phyloP scores from a whole-genome alignment of 768 basidiomycete genomes.

The Trichaptum fuscoviolaceum region DNA sequence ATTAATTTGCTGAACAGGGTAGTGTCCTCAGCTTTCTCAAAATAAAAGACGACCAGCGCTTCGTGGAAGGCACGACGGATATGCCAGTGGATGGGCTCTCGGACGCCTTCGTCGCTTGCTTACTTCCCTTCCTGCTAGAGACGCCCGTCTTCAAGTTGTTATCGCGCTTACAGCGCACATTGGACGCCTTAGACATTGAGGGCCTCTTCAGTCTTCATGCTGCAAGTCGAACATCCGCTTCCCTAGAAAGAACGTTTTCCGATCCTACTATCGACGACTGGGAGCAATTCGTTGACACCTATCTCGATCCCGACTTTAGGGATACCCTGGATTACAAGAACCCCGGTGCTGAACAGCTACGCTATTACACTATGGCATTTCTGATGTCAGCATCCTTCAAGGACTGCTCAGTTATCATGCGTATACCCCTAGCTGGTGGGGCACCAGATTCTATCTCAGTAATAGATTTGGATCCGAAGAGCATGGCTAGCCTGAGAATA shows the following conservation, averaged over 20 bases:
- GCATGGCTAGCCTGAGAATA: conserved; percentile 50
- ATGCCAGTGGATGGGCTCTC: conserved; percentile 28
- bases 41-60: not conserved
- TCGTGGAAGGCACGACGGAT: not conserved
- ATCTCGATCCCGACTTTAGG: conserved; percentile 30
- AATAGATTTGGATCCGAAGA: conserved; percentile 87
- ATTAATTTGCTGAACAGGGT: conserved; percentile 17
- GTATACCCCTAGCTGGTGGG: conserved; percentile 20
- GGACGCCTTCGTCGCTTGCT: conserved; percentile 42
- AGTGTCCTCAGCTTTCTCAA: not conserved
- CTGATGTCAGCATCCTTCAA: conserved; percentile 93
- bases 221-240: conserved; percentile 5
- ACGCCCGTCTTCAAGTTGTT: conserved; percentile 52
- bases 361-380: conserved; percentile 67
- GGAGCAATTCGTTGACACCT: conserved; percentile 54
- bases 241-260: conserved; percentile 17
- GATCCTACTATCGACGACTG: conserved; percentile 66
- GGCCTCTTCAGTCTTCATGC: conserved; percentile 44
- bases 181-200: conserved; percentile 85
- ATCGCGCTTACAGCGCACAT: conserved; percentile 59
- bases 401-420: conserved; percentile 80
- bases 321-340: conserved; percentile 30
- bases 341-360: conserved; percentile 40
- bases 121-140: conserved; percentile 44
- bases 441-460: conserved; percentile 42